Percentiles rank a stretch among this genome's conserved stretches.
These are phyloP conservation scores for Vitis cinerea DNA, from an alignment of 164 flowering plant genomes.

Conservation along the genomic window DNA sequence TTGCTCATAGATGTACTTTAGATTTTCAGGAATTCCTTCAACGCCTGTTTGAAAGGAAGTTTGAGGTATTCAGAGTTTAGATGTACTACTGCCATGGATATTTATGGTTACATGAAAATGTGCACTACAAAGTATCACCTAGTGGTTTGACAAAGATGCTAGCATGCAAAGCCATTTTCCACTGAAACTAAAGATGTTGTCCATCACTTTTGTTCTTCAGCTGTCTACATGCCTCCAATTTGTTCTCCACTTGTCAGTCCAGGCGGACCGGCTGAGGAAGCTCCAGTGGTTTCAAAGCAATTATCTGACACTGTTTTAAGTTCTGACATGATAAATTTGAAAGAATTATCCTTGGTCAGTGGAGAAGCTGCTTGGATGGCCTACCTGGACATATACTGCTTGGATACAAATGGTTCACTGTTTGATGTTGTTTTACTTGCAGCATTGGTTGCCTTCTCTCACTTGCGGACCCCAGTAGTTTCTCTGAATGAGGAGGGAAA, in stretches of 20 bases:
- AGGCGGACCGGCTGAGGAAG: constrained; percentile 89
- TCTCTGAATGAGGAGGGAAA: constrained; percentile 83
- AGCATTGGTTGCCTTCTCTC: constrained; percentile 83
- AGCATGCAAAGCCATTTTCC: too few species aligned
- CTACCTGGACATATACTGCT: constrained; percentile 91
- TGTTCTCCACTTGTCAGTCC: constrained; percentile 94
- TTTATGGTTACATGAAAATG: too few species aligned
- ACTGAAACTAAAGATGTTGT: too few species aligned
- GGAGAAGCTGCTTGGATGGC: constrained; percentile 99
- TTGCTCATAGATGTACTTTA: too few species aligned
- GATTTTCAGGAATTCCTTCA: too few species aligned
- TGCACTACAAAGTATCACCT: too few species aligned
- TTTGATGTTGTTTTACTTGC: constrained; percentile 94
- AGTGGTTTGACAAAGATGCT: too few species aligned
- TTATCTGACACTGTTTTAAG: constrained; percentile 75
- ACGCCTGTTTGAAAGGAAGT: constrained; percentile 82
- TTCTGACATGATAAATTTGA: constrained; percentile 82
- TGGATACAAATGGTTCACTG: constrained; percentile 97
- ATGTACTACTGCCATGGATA: not conserved
- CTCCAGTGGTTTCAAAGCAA: constrained; percentile 82
- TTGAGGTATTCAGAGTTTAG: constrained; percentile 70
- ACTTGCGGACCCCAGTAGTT: constrained; percentile 79
- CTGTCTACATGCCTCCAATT: constrained; percentile 95
- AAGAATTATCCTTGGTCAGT: constrained; percentile 71
- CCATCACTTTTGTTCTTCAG: constrained; percentile 50